Conservation (phyloP, 2,329 filamentous ascomycete species). For the Tympanopsis confertula region DNA sequence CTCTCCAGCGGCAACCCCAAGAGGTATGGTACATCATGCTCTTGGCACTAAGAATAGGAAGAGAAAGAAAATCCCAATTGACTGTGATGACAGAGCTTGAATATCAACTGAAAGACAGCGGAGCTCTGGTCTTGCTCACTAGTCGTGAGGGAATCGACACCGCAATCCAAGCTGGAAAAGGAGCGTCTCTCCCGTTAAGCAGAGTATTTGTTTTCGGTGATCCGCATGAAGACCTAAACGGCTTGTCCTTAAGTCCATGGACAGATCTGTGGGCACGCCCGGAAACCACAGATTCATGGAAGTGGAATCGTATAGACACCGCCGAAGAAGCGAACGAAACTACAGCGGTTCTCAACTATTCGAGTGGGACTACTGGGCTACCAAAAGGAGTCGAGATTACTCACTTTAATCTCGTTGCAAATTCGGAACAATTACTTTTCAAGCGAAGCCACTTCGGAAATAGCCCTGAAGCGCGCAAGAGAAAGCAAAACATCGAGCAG, state of each 20-base stretch:
- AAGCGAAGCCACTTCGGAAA: neutral
- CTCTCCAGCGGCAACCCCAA: conserved; percentile 1
- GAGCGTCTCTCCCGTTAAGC: neutral
- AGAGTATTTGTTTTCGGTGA: neutral
- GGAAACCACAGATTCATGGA: neutral
- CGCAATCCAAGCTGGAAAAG: neutral
- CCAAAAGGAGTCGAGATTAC: conserved; percentile 1
- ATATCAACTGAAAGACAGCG: neutral
- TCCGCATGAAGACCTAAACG: neutral
- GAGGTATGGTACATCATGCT: conserved; percentile 2
- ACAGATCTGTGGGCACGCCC: neutral
- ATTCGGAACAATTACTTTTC: neutral
- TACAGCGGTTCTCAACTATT: neutral
- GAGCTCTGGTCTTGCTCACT: neutral
- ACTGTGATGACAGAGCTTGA: neutral
- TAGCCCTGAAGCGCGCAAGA: neutral
- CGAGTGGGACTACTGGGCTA: conserved; percentile 1
- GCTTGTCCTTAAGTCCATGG: neutral
- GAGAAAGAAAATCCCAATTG: neutral
- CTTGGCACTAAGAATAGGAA: too few species aligned
- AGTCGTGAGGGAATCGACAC: too few species aligned
- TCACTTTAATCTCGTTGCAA: neutral
- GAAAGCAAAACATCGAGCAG: neutral
- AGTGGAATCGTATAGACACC: neutral
- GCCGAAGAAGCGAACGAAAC: neutral